Base-by-base conservation (phyloP, 805 yeast genomes). In the Candida cerambycidarum region DNA sequence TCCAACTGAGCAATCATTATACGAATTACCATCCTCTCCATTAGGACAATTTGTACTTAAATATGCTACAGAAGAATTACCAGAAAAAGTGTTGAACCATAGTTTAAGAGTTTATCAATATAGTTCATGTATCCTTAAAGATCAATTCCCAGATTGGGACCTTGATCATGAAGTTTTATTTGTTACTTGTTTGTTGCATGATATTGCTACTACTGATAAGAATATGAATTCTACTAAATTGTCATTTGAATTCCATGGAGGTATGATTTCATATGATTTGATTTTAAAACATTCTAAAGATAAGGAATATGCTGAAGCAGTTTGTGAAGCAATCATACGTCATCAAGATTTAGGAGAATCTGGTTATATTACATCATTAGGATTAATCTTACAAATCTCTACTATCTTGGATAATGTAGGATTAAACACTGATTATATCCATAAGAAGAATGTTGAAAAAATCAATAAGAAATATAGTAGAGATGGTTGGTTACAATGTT, bases 391-490 rank as follows among this genome's bases (percentile, higher is more conserved):
- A 32, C 69, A 63, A 48, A 53, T 63, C 16, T 53, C 63, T 11
- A 63, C 69, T 13, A 59, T 63, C 19, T 48, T 63, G 41, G 69
- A 63, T 51, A 63, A 63, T 33, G 65, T 63, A 14, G 67, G 67
- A 4, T 41, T 52, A 29, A 47, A 62, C 43, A 48, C 51, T 9
- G 49, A 61, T 25, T 58, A 54, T 38, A 58, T 62, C 33, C 65
- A 63, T 42, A 44, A 36, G 11, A 57, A 55, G 30, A 63, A 67
- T 2, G 47, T 63, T 31, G 58, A 57, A 45, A 53, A 47, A 3
- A 54, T 56, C 19, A 63, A 62, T 46, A 45, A 47, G 38, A 40
- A 49, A 38, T 61, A 50, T 37, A 41, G 58, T 5, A 44, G 67
- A 34, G 55, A 52, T 4, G 65, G 64, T 9, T 63, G 67, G 69